Evolutionary conservation across 2,329 filamentous ascomycete genomes (phyloP), one percentile per base, ranked within the genome.

Genomic region (Beauveria bassiana): DNA sequence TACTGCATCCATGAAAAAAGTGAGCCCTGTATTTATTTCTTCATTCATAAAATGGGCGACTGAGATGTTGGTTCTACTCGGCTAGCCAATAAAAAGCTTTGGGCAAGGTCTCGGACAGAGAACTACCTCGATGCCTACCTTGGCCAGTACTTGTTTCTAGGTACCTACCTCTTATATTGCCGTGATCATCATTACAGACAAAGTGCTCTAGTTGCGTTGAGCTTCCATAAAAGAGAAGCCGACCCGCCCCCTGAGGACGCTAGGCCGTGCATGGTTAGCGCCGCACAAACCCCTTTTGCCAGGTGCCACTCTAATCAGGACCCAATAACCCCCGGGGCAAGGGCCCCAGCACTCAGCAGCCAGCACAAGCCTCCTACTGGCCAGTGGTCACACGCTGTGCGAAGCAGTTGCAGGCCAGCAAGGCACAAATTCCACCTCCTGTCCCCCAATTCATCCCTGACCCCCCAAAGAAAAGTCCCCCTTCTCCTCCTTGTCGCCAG

Each of bases 281-380:
- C 49, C 43, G 55, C 59, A 67, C 62, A 68, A 70, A 71, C 71
- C 72, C 72, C 70, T 73, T 72, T 72, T 67, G 58, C 63, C 68
- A 46, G 61, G 61, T 47, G 61, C 61, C 61, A 62, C 61, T 49
- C 46, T 49, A 46, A 40, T 52, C 45, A 18, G 20, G 26, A n/a
- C 45, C 52, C 26, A 49, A 66, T 66, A 63, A 64, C 62, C 63
- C 64, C 61, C 63, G 64, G 43, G 43, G 64, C 65, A 68, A 63
- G 65, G 66, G 64, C 66, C 59, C 63, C 62, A 67, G 67, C 66
- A 65, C 65, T 38, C 26, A 31, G 38, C 38, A 20, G 14, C 24
- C 42, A 56, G 53, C 42, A 38, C 66, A 53, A 53, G 50, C 58
- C 58, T 45, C 52, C 18, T 24, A 43, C 38, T 55, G 52, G 56